phyloP scores from a whole-genome alignment of 768 basidiomycete genomes.

The Agaricus subrufescens region DNA sequence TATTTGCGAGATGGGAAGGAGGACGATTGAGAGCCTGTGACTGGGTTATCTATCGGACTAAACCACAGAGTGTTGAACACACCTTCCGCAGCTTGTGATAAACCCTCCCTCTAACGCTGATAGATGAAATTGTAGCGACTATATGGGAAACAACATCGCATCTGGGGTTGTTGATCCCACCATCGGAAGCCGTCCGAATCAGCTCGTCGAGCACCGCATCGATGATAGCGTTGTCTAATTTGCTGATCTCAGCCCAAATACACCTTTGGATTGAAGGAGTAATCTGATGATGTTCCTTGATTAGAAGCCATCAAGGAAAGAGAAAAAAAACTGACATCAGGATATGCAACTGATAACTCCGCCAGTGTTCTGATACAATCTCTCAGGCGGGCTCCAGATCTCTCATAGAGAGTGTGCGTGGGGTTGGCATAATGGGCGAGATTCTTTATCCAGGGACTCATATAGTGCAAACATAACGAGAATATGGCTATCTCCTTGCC shows the following conservation, averaged over 20 bases:
- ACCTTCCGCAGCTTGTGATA: conserved; percentile 79
- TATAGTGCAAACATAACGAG: conserved; percentile 72
- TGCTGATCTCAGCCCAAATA: conserved; percentile 75
- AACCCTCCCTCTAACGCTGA: conserved; percentile 73
- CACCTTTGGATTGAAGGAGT: conserved; percentile 62
- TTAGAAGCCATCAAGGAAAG: not conserved
- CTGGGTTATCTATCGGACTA: not conserved
- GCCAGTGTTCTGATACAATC: conserved; percentile 80
- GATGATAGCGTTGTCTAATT: conserved; percentile 58
- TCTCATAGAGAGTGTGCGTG: conserved; percentile 60
- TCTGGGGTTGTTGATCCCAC: conserved; percentile 68
- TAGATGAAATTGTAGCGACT: conserved; percentile 68
- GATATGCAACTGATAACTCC: conserved; percentile 66
- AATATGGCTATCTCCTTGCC: conserved; percentile 45
- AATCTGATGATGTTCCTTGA: conserved; percentile 37
- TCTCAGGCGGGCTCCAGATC: conserved; percentile 68
- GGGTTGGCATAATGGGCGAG: conserved; percentile 68
- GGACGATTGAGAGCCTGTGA: conserved; percentile 69
- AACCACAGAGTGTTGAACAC: conserved; percentile 12
- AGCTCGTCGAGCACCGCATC: conserved; percentile 79
- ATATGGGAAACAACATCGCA: conserved; percentile 76
- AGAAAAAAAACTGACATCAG: conserved; percentile 46
- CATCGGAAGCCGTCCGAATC: conserved; percentile 77
- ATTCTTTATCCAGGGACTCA: conserved; percentile 88
- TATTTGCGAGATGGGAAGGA: conserved; percentile 55